Evolutionary conservation across 2,329 filamentous ascomycete species (phyloP).

Genomic region (Helotiales sp.): DNA sequence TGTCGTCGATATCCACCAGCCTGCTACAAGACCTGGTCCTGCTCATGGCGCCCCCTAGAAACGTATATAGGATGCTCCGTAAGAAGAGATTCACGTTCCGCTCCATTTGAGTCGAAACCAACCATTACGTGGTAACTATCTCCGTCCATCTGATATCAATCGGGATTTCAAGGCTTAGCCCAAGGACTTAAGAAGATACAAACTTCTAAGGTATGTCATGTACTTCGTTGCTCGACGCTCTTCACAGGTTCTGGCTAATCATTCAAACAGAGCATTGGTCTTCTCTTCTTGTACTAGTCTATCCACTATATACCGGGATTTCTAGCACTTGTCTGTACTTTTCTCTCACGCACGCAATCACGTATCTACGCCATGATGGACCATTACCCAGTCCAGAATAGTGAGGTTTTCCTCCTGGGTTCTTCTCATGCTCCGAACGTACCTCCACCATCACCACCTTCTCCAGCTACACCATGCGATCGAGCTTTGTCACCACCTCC

Average conservation of each 20-base stretch:
- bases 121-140: conserved; percentile 17
- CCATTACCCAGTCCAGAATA: conserved; percentile 34
- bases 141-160: background rate
- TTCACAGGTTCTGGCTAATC: conserved; percentile 2
- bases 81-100: conserved; percentile 34
- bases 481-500: conserved; percentile 26
- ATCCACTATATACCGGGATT: background rate
- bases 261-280: background rate
- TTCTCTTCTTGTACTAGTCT: background rate
- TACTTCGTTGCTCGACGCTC: background rate
- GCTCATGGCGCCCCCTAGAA: conserved; percentile 26
- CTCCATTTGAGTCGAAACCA: conserved; percentile 30
- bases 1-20: conserved; percentile 19
- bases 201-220: conserved; percentile 13
- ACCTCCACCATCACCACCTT: conserved; percentile 34
- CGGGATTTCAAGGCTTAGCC: background rate
- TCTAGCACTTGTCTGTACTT: background rate
- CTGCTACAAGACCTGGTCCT: conserved; percentile 26
- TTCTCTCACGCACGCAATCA: background rate
- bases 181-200: conserved; percentile 16
- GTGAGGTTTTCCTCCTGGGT: conserved; percentile 36
- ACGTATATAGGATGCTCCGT: conserved; percentile 30
- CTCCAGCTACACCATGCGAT: conserved; percentile 35
- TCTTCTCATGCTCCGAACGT: conserved; percentile 24
- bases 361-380: conserved; percentile 15